Conservation (phyloP, 306 rosid species). For the Cajanus cajan region DNA sequence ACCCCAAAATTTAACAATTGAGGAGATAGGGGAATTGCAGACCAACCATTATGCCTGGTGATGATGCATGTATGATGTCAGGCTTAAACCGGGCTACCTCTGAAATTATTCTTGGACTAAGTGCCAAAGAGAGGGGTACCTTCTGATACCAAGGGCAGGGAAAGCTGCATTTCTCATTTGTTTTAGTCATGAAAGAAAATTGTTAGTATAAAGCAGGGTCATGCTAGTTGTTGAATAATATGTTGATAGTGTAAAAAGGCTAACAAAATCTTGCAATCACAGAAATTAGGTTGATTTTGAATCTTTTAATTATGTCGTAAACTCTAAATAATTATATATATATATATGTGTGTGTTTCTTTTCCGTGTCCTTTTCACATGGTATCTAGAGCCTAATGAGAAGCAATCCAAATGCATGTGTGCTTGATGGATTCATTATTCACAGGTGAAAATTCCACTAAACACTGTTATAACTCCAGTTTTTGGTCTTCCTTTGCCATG, state of each 20-base stretch:
- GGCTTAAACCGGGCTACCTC: slow-evolving; percentile 97
- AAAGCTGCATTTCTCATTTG: slow-evolving; percentile 58
- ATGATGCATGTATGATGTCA: slow-evolving; percentile 97
- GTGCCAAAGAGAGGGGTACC: slow-evolving; percentile 97
- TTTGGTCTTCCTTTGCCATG: background rate
- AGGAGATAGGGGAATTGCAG: slow-evolving; percentile 1
- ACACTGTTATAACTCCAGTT: background rate
- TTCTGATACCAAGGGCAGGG: slow-evolving; percentile 93
- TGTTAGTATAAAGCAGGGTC: slow-evolving; percentile 12
- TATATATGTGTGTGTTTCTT: background rate
- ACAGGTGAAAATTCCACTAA: background rate
- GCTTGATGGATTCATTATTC: background rate
- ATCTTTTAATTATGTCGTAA: background rate
- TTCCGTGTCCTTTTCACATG: too few species aligned
- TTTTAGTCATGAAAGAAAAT: slow-evolving; percentile 10
- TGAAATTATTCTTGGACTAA: slow-evolving; percentile 96
- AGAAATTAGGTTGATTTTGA: background rate
- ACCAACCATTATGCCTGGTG: slow-evolving; percentile 95
- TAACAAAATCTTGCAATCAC: background rate
- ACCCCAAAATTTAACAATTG: background rate
- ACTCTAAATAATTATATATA: background rate
- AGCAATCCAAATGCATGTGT: background rate
- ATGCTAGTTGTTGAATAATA: background rate
- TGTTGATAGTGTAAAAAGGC: background rate
- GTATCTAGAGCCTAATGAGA: background rate